Evolutionary conservation across 371 early-diverging fungal genomes (phyloP).

Genomic region (Syncephalastrum racemosum): DNA sequence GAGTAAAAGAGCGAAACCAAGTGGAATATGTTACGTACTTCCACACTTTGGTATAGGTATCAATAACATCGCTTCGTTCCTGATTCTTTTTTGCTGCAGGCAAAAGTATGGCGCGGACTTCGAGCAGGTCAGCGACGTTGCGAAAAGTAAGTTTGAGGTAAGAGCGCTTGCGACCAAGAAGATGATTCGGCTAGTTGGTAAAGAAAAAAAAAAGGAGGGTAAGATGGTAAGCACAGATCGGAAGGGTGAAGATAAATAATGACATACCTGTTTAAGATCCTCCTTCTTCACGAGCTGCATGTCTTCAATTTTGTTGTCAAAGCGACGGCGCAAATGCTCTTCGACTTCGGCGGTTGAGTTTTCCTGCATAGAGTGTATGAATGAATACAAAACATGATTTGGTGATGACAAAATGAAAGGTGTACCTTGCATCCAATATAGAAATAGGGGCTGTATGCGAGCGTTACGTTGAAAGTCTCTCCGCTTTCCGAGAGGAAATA

Average conservation of each 20-base stretch:
- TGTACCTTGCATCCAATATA: slow-evolving; percentile 78
- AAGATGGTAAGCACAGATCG: slow-evolving; percentile 1
- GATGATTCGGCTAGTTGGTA: slow-evolving; percentile 79
- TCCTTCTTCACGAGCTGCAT: slow-evolving; percentile 74
- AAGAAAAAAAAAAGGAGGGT: background rate
- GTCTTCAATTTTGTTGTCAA: slow-evolving; percentile 64
- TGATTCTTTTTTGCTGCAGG: slow-evolving; percentile 72
- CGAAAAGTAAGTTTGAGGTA: slow-evolving; percentile 81
- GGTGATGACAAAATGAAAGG: background rate
- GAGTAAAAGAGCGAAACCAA: background rate
- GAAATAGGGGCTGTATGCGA: slow-evolving; percentile 89
- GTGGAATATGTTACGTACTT: slow-evolving; percentile 27
- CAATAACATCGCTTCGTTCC: slow-evolving; percentile 57
- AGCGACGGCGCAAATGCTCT: slow-evolving; percentile 79
- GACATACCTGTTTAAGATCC: slow-evolving; percentile 80
- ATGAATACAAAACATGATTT: background rate
- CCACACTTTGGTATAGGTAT: slow-evolving; percentile 59
- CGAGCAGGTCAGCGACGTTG: slow-evolving; percentile 78
- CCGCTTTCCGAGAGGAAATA: slow-evolving; percentile 94
- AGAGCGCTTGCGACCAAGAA: slow-evolving; percentile 71
- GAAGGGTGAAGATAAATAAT: background rate
- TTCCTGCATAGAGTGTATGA: background rate
- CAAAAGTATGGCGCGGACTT: slow-evolving; percentile 73
- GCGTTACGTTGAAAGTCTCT: slow-evolving; percentile 83
- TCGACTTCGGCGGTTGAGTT: slow-evolving; percentile 67